Base-by-base conservation (phyloP, 2,329 filamentous ascomycete species). In the Calonectria fujianensis region DNA sequence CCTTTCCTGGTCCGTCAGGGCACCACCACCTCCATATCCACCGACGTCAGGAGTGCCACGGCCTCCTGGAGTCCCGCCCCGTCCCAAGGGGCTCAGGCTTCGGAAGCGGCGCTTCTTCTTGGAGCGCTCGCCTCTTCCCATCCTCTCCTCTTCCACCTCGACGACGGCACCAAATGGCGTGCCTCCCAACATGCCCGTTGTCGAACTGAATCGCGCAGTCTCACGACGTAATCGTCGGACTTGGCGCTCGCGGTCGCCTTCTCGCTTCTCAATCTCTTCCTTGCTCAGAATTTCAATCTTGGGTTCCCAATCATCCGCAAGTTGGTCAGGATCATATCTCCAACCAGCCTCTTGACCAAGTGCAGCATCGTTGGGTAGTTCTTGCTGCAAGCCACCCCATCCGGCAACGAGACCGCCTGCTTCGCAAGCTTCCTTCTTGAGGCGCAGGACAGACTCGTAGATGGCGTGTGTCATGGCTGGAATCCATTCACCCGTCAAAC, bases 341-440 rank as follows among this genome's bases (percentile, higher is more conserved):
- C 97, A 98, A 3, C 97, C 97, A 18, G 96, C 96, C 74, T 96
- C 95, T 2, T 86, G 86, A n/a, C 94, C 93, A 78, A 96, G 93
- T 11, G 94, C 94, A 2, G 96, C 94, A 82, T 98, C 95, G 82
- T 98, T 98, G 77, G 96, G 95, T 65, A 98, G 93, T 75, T 97
- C 95, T 69, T 86, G 84, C 68, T 87, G 85, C 35, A 83, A 76
- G 39, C 86, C 93, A 73, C 91, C 91, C 88, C 93, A 92, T 51
- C 94, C 94, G 20, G 92, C 89, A n/a, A 98, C 93, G 10, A 98
- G 87, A 1, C 96, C 96, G 48, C 95, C 96, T 50, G 95, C 95
- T 84, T 98, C 97, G 82, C 96, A 98, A 0, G 96, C 95, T 82
- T 98, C 97, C 85, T 99, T 99, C 87, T 98, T 98, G 39, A 98